phyloP scores from a whole-genome alignment of 768 basidiomycete genomes.

The Leccinum uliginosum region DNA sequence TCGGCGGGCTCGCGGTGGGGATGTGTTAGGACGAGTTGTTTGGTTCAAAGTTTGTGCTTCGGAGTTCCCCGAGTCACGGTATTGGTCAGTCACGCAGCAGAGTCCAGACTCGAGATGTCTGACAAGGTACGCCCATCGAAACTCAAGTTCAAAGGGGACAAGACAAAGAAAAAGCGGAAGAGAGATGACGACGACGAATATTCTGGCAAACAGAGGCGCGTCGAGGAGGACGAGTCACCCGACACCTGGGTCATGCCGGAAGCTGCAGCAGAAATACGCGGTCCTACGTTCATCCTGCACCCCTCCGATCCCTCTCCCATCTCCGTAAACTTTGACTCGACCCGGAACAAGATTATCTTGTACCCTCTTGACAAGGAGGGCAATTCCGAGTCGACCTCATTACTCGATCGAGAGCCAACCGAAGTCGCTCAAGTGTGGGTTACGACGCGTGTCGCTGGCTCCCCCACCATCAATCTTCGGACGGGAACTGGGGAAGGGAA shows the following conservation, averaged over 20 bases:
- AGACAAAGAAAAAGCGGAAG: slow-evolving; percentile 77
- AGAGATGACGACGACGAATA: slow-evolving; percentile 47
- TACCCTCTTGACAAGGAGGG: slow-evolving; percentile 61
- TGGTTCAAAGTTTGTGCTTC: slow-evolving; percentile 35
- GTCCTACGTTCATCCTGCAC: slow-evolving; percentile 83
- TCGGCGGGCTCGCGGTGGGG: slow-evolving; percentile 29
- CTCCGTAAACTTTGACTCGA: slow-evolving; percentile 73
- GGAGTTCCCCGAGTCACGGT: slow-evolving; percentile 20
- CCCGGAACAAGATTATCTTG: slow-evolving; percentile 68
- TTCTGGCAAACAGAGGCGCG: slow-evolving; percentile 42
- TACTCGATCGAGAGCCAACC: slow-evolving; percentile 67
- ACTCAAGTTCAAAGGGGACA: slow-evolving; percentile 89
- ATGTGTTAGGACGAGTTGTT: slow-evolving; percentile 24
- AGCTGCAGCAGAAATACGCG: slow-evolving; percentile 67
- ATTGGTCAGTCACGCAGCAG: neutral
- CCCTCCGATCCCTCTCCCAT: slow-evolving; percentile 78
- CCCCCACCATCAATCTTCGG: slow-evolving; percentile 79
- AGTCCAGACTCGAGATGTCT: slow-evolving; percentile 25
- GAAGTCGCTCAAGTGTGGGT: slow-evolving; percentile 94
- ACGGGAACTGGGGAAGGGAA: slow-evolving; percentile 87
- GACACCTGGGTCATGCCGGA: slow-evolving; percentile 82
- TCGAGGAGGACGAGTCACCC: slow-evolving; percentile 58
- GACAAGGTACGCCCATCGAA: slow-evolving; percentile 64
- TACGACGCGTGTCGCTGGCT: slow-evolving; percentile 78
- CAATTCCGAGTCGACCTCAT: slow-evolving; percentile 35